These are phyloP conservation scores for Dovyalis caffra DNA, from an alignment of 345 rosid species.

Conservation along the genomic window DNA sequence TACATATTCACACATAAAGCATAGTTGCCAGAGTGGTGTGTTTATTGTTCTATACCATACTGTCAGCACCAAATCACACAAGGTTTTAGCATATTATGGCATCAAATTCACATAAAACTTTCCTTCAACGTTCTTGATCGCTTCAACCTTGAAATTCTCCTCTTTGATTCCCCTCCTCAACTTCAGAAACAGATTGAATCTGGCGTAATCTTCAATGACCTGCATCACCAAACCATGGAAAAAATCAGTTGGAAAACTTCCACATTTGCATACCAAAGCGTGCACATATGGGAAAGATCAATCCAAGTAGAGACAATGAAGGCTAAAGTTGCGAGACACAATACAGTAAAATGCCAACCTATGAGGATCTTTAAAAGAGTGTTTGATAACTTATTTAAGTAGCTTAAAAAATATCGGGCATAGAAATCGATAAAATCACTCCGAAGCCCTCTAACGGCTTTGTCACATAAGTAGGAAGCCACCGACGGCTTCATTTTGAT, in stretches of 20 bases:
- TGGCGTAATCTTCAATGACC: constrained; percentile 15
- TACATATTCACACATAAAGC: background rate
- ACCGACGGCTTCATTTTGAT: too few species aligned
- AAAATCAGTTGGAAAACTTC: background rate
- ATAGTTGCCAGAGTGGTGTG: background rate
- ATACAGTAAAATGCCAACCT: background rate
- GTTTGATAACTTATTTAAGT: too few species aligned
- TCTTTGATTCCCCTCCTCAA: constrained; percentile 13
- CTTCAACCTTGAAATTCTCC: constrained; percentile 6
- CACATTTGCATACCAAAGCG: background rate
- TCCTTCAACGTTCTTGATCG: constrained; percentile 1
- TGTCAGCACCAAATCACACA: background rate
- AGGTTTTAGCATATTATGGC: background rate
- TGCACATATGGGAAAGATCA: background rate
- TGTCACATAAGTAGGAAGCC: too few species aligned
- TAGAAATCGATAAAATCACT: too few species aligned
- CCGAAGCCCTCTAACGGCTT: too few species aligned
- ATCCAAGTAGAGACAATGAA: background rate
- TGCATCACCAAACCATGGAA: background rate
- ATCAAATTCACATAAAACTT: background rate
- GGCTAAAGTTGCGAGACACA: background rate
- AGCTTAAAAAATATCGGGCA: too few species aligned
- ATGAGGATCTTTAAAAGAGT: constrained; percentile 3
- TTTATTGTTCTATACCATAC: background rate
- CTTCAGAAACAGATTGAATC: constrained; percentile 16